phyloP scores from a whole-genome alignment of 208 protist species.

The Trypanosomatidae sp. region DNA sequence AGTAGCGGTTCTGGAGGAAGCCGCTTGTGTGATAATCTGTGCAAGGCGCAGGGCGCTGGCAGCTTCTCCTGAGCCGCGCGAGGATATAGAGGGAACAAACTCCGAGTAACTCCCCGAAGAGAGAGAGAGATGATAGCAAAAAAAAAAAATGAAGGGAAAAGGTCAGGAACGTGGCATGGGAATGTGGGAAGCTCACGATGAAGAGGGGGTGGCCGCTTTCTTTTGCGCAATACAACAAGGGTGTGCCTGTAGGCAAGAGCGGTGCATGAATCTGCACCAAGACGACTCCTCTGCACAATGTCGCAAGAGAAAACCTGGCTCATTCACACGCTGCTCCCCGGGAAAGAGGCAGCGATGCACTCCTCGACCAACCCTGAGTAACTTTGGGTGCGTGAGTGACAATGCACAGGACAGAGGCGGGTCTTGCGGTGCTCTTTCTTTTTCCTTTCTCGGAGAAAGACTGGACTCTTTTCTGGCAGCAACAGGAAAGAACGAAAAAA shows the following conservation, averaged over 20 bases:
- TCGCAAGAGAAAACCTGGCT: neutral
- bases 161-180: neutral
- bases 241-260: neutral
- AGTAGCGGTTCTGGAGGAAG: neutral
- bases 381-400: neutral
- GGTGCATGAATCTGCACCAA: neutral
- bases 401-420: neutral
- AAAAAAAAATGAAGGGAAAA: neutral
- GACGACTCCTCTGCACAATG: neutral
- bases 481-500: constrained; percentile 14
- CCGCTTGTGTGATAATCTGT: neutral
- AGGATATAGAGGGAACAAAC: neutral
- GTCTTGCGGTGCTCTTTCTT: neutral
- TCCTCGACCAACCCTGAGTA: neutral
- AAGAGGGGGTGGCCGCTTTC: neutral
- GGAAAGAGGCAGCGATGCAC: neutral
- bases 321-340: neutral
- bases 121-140: neutral
- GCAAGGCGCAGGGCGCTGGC: neutral
- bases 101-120: neutral
- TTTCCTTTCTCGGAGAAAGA: neutral
- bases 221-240: neutral
- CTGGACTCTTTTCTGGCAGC: neutral
- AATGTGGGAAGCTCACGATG: neutral
- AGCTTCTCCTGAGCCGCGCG: neutral